Evolutionary conservation across 2,329 filamentous ascomycete genomes (phyloP).

Genomic region (Xylaria sp.): DNA sequence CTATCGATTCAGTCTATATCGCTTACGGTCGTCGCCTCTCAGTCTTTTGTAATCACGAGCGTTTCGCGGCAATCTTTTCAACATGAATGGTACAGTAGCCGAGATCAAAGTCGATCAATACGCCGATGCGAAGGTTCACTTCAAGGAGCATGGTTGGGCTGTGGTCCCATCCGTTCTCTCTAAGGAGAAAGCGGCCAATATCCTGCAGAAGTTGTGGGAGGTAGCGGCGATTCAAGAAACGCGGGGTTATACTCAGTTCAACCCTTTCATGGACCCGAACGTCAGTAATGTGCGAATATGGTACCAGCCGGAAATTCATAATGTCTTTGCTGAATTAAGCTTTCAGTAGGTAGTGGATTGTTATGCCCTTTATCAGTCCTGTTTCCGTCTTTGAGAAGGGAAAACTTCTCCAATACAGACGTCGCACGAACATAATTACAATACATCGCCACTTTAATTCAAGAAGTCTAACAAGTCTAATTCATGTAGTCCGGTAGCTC

Average conservation of each 20-base stretch:
- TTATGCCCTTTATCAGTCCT: not conserved
- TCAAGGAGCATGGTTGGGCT: slow-evolving; percentile 24
- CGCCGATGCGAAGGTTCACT: slow-evolving; percentile 15
- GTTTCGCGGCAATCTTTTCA: not conserved
- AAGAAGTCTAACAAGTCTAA: not conserved
- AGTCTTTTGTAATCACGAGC: not conserved
- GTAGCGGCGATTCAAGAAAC: slow-evolving; percentile 13
- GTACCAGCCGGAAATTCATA: slow-evolving; percentile 24
- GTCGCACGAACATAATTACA: not conserved
- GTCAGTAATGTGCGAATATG: slow-evolving; percentile 21
- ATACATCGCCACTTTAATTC: no score
- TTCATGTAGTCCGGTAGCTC: not conserved
- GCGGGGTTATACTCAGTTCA: slow-evolving; percentile 15
- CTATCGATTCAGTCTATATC: not conserved
- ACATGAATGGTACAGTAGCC: slow-evolving; percentile 6
- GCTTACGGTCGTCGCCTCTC: not conserved
- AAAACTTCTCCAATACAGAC: not conserved
- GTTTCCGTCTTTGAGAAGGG: not conserved
- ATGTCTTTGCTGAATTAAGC: slow-evolving; percentile 9
- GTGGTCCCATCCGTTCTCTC: slow-evolving; percentile 15
- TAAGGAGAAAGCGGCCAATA: slow-evolving; percentile 11
- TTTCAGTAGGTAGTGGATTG: slow-evolving; percentile 8
- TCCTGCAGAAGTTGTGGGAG: slow-evolving; percentile 12
- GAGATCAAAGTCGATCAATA: slow-evolving; percentile 1
- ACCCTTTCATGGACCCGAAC: slow-evolving; percentile 25